Percentiles rank a stretch among this genome's conserved stretches.
phyloP scores from a whole-genome alignment of 192 early-diverging fungal genomes.

The Backusella psychrophila region DNA sequence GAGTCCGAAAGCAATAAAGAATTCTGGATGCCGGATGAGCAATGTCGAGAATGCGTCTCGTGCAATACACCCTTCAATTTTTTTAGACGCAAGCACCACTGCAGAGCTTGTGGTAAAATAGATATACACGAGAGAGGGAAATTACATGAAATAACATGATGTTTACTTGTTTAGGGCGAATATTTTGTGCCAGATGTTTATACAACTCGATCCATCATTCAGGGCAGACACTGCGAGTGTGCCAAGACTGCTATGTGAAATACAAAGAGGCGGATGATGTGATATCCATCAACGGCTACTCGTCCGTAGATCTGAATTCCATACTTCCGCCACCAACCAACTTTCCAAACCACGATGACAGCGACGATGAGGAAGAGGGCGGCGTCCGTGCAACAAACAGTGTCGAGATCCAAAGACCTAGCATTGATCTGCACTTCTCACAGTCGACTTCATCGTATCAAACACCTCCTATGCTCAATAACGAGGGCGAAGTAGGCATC shows the following conservation, averaged over 20 bases:
- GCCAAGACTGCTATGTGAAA: conserved; percentile 56
- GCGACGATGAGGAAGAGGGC: conserved; percentile 2
- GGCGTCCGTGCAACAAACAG: background rate
- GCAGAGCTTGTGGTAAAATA: conserved; percentile 71
- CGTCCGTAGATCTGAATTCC: conserved; percentile 2
- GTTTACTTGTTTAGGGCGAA: conserved; percentile 46
- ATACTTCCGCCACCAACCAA: background rate
- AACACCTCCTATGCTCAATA: background rate
- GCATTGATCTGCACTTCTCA: conserved; percentile 4
- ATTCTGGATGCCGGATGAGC: conserved; percentile 86
- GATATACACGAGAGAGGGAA: background rate
- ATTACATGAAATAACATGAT: background rate
- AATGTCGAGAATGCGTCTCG: conserved; percentile 74
- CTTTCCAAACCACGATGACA: background rate
- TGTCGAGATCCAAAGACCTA: conserved; percentile 12
- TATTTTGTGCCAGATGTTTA: conserved; percentile 77
- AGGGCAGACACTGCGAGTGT: conserved; percentile 61
- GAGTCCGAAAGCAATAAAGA: conserved; percentile 50
- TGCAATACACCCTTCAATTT: conserved; percentile 70
- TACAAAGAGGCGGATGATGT: conserved; percentile 44
- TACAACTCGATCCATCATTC: conserved; percentile 50
- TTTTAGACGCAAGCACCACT: conserved; percentile 76
- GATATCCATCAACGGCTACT: conserved; percentile 26
- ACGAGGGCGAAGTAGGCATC: background rate
- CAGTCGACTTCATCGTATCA: conserved; percentile 13